phyloP scores from a whole-genome alignment of 2,329 filamentous ascomycete species.

The Hypoxylon sp. region DNA sequence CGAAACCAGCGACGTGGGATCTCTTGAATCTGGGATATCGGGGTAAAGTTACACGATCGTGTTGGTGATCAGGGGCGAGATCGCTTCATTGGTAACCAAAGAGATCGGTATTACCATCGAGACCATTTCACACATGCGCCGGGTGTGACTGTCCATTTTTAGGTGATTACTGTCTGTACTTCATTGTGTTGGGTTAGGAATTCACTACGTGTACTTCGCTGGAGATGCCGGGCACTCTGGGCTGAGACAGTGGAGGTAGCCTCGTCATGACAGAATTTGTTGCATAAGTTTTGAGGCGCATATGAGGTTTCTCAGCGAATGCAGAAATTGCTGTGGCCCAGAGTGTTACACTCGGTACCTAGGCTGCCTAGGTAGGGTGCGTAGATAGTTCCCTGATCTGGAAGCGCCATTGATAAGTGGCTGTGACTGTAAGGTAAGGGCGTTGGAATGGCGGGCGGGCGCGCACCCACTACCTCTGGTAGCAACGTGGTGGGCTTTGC shows the following conservation, averaged over 20 bases:
- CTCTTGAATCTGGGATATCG: constrained; percentile 1
- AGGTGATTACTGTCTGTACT: neutral
- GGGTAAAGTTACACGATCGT: constrained; percentile 9
- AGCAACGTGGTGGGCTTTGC: constrained; percentile 10
- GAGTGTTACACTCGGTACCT: neutral
- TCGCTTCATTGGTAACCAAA: constrained; percentile 7
- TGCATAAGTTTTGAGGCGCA: neutral
- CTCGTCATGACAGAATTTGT: neutral
- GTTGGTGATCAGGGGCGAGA: constrained; percentile 1
- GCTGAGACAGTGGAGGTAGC: neutral
- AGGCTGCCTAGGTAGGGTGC: neutral
- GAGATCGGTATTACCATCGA: neutral
- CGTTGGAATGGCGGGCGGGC: constrained; percentile 3
- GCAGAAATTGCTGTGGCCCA: neutral
- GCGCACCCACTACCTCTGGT: neutral
- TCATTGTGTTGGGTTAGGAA: no score
- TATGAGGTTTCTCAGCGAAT: neutral
- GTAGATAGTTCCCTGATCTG: neutral
- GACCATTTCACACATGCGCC: constrained; percentile 1
- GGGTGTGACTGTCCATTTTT: constrained; percentile 13
- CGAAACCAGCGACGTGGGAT: constrained; percentile 15
- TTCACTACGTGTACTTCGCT: neutral
- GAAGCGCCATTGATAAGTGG: constrained; percentile 9
- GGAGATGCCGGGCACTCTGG: neutral
- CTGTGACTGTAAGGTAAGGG: constrained; percentile 1